phyloP scores from a whole-genome alignment of 345 rosid species.

The Sisymbrium irio region DNA sequence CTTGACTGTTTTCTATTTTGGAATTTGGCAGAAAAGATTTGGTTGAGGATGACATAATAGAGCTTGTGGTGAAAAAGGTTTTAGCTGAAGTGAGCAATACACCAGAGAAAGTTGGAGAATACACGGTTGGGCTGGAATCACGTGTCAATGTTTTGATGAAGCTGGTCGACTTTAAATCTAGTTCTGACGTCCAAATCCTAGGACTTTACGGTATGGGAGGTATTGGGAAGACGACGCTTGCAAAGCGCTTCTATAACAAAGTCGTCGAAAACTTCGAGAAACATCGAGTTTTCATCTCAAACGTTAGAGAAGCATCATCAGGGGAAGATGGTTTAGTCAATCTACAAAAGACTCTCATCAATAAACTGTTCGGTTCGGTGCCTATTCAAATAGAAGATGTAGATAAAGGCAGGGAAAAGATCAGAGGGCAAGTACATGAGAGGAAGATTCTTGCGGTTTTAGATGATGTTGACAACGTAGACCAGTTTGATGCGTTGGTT shows the following conservation, averaged over 20 bases:
- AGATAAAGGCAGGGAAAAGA: conserved; percentile 12
- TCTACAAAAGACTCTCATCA: conserved; percentile 42
- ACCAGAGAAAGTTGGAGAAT: conserved; percentile 45
- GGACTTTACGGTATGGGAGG: conserved; percentile 44
- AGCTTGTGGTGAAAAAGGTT: conserved; percentile 41
- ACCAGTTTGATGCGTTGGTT: conserved; percentile 45
- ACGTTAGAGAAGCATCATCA: conserved; percentile 34
- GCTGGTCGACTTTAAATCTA: neutral
- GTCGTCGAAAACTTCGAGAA: conserved; percentile 3
- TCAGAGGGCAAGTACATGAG: conserved; percentile 29
- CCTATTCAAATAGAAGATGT: conserved; percentile 6
- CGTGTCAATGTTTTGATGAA: neutral
- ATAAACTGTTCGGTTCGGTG: neutral
- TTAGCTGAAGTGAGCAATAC: conserved; percentile 45
- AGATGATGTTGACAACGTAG: conserved; percentile 52
- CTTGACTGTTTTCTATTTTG: neutral
- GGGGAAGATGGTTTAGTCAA: conserved; percentile 29
- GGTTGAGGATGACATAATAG: conserved; percentile 24
- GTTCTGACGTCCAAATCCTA: neutral
- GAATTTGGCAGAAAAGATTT: neutral
- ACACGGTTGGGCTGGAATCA: conserved; percentile 31
- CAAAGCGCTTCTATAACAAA: conserved; percentile 22
- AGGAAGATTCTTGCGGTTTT: conserved; percentile 46
- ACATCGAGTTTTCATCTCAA: conserved; percentile 27
- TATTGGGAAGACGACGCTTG: conserved; percentile 40